A percentile compares a stretch with the other conserved stretches of the same genome.
phyloP scores from a whole-genome alignment of 306 rosid species.

The Ammopiptanthus mongolicus region DNA sequence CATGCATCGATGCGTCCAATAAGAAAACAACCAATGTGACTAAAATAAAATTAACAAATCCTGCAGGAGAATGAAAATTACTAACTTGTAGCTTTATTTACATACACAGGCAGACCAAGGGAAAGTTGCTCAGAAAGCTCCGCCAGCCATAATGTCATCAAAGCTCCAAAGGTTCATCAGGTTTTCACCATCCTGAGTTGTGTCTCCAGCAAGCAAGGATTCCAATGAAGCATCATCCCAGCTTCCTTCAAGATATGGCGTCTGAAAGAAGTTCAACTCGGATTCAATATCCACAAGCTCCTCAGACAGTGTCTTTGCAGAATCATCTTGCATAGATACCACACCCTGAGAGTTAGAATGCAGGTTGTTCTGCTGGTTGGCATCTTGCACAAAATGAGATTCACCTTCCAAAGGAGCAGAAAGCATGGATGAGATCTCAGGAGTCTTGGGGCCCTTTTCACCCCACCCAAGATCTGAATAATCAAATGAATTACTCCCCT shows the following conservation, averaged over 20 bases:
- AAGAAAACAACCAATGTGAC: neutral
- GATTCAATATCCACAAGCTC: constrained; percentile 67
- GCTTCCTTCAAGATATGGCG: constrained; percentile 50
- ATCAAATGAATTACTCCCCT: constrained; percentile 69
- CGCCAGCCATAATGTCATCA: constrained; percentile 52
- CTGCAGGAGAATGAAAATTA: constrained; percentile 16
- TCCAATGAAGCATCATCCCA: constrained; percentile 60
- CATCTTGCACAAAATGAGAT: constrained; percentile 36
- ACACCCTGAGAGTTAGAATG: constrained; percentile 37
- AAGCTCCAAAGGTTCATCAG: constrained; percentile 64
- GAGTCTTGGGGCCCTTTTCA: constrained; percentile 60
- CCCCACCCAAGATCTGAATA: constrained; percentile 59
- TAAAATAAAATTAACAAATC: neutral
- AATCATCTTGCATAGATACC: constrained; percentile 21
- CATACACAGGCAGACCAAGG: constrained; percentile 33
- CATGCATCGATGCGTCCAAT: neutral
- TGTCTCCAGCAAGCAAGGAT: constrained; percentile 42
- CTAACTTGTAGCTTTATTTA: constrained; percentile 72
- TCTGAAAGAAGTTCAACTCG: constrained; percentile 52
- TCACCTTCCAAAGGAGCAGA: constrained; percentile 47
- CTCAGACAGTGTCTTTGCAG: constrained; percentile 55
- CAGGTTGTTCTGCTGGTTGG: constrained; percentile 36
- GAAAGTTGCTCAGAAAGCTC: constrained; percentile 38
- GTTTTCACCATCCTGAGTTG: constrained; percentile 60
- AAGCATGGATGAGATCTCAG: constrained; percentile 67